phyloP scores from a whole-genome alignment of 2,329 filamentous ascomycete genomes.

The Microdochium trichocladiopsis region DNA sequence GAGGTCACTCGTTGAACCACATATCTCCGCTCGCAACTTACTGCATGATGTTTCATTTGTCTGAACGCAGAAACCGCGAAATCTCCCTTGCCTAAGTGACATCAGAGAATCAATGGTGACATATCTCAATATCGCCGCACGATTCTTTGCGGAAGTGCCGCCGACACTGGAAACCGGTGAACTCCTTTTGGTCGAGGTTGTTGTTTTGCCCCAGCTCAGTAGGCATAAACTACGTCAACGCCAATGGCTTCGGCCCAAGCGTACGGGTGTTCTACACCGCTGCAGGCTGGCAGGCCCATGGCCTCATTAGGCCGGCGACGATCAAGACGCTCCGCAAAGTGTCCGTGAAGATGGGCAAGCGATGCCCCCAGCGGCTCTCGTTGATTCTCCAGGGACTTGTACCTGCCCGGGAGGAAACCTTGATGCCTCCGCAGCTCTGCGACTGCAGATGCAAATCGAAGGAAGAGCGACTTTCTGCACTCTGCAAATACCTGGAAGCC shows the following conservation, averaged over 20 bases:
- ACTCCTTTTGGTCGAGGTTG: background rate
- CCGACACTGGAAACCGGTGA: too few species aligned
- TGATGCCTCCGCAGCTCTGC: too few species aligned
- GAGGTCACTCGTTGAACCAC: background rate
- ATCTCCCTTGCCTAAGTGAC: background rate
- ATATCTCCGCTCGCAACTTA: background rate
- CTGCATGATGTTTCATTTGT: background rate
- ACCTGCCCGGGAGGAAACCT: too few species aligned
- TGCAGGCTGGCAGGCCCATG: background rate
- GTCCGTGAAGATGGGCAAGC: too few species aligned
- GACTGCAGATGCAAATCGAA: background rate
- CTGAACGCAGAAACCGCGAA: background rate
- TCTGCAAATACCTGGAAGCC: background rate
- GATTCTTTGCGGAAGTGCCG: too few species aligned
- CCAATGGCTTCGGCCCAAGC: background rate
- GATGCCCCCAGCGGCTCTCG: too few species aligned
- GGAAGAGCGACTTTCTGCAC: background rate
- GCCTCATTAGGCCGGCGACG: background rate
- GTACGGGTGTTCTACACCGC: background rate
- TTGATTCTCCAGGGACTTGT: too few species aligned
- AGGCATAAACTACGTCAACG: background rate
- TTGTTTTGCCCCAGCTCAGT: background rate
- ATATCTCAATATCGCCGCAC: background rate
- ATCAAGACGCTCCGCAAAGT: slow-evolving; percentile 1
- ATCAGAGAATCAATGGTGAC: background rate